phyloP scores from a whole-genome alignment of 2,329 filamentous ascomycete species.

The Elsinoe ampelina region DNA sequence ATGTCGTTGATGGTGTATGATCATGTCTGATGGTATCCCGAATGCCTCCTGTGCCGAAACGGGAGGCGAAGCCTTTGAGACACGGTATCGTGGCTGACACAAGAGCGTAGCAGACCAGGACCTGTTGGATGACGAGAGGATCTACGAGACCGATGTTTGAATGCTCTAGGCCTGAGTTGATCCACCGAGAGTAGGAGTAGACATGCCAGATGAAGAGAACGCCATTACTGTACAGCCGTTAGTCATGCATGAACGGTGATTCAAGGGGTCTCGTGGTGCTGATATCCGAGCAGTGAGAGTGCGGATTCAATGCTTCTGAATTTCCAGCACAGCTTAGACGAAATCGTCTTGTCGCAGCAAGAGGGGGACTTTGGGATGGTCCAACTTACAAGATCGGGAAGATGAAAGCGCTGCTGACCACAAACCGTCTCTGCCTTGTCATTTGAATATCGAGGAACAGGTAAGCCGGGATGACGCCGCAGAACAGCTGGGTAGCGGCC shows the following conservation, averaged over 20 bases:
- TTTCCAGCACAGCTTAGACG: neutral
- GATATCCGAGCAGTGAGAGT: neutral
- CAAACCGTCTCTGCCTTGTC: neutral
- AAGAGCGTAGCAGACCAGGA: constrained; percentile 20
- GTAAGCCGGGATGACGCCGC: neutral
- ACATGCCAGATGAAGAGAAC: constrained; percentile 7
- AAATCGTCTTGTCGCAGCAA: neutral
- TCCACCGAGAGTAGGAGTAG: constrained; percentile 19
- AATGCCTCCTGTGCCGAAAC: constrained; percentile 16
- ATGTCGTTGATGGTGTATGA: neutral
- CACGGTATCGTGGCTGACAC: constrained; percentile 22
- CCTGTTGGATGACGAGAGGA: constrained; percentile 19
- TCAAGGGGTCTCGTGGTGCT: neutral
- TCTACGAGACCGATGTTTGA: constrained; percentile 19
- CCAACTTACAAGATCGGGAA: constrained; percentile 7
- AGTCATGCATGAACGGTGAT: neutral
- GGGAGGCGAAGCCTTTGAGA: constrained; percentile 20
- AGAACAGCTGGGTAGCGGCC: neutral
- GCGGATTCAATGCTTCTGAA: too few relatives aligned
- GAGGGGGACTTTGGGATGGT: neutral
- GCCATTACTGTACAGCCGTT: constrained; percentile 1
- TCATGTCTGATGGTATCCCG: constrained; percentile 4
- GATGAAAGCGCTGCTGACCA: constrained; percentile 5
- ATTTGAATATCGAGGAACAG: constrained; percentile 4
- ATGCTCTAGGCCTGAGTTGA: constrained; percentile 14